Evolutionary conservation across 495 filamentous ascomycete species (phyloP).

Genomic region (Hypoxylon rickii): DNA sequence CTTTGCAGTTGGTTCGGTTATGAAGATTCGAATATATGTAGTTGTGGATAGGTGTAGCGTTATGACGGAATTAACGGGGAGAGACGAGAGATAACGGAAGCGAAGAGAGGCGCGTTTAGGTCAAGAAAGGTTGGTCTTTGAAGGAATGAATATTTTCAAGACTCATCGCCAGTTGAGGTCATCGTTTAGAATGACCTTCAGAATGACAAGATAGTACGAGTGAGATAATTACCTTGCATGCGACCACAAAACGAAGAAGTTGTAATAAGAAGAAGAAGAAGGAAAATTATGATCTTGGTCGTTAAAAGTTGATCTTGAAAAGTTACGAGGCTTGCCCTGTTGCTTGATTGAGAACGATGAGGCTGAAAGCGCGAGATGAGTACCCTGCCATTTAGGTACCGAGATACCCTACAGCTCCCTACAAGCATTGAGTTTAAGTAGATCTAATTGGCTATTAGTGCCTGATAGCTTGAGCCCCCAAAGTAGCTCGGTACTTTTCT

Average conservation of each 20-base stretch:
- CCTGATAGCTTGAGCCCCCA: no score
- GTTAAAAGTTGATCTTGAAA: conserved; percentile 3
- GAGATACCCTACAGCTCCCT: not conserved
- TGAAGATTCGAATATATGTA: no score
- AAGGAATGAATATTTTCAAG: conserved; percentile 8
- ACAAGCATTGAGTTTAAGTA: no score
- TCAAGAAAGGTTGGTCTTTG: conserved; percentile 1
- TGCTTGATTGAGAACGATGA: conserved; percentile 9
- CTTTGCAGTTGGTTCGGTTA: no score
- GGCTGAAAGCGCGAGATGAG: conserved; percentile 18
- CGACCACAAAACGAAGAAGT: no score
- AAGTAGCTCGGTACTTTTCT: no score
- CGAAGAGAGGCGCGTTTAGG: not conserved
- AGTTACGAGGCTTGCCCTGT: conserved; percentile 13
- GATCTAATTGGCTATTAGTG: no score
- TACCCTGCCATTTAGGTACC: no score
- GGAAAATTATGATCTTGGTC: not conserved
- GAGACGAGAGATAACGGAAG: not conserved
- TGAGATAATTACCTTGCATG: no score
- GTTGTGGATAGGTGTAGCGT: no score
- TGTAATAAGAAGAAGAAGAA: not conserved
- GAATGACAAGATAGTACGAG: not conserved
- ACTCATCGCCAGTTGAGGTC: conserved; percentile 16
- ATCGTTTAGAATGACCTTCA: conserved; percentile 7
- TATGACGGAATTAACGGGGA: not conserved